A percentile compares a stretch with the other conserved stretches of the same genome.
phyloP scores from a whole-genome alignment of 2,329 filamentous ascomycete genomes.

The Colletotrichum trifolii region DNA sequence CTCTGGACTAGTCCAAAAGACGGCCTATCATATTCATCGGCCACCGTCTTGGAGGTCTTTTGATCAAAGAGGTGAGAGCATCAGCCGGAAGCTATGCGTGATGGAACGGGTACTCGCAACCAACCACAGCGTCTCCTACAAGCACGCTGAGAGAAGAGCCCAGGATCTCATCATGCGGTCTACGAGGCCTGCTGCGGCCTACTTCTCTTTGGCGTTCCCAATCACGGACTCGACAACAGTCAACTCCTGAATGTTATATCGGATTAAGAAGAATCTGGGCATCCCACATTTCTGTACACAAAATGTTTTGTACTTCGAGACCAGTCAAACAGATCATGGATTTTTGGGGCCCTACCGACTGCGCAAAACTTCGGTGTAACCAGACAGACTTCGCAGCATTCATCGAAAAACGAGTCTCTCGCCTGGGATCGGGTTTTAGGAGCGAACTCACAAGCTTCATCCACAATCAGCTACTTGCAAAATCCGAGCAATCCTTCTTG shows the following conservation, averaged over 20 bases:
- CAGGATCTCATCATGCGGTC: conserved; percentile 14
- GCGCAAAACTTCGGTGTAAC: background rate
- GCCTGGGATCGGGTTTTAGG: background rate
- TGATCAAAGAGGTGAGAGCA: conserved; percentile 42
- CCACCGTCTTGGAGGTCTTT: conserved; percentile 42
- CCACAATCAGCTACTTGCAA: background rate
- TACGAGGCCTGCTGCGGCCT: conserved; percentile 39
- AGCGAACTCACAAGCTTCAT: background rate
- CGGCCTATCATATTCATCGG: conserved; percentile 41
- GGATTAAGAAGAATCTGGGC: background rate
- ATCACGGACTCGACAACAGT: conserved; percentile 39
- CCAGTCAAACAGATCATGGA: background rate
- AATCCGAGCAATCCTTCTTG: background rate
- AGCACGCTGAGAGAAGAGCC: background rate
- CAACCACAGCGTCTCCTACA: conserved; percentile 2
- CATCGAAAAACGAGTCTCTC: background rate
- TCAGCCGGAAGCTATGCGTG: background rate
- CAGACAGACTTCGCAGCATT: background rate
- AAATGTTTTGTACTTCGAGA: background rate
- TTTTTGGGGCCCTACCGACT: background rate
- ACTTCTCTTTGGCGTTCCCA: conserved; percentile 44
- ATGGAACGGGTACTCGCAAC: background rate
- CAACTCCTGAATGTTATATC: background rate
- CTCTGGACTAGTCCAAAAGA: conserved; percentile 23
- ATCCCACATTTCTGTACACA: background rate